Conservation (phyloP, 2,329 filamentous ascomycete genomes). For the Rhynchosporium secalis region DNA sequence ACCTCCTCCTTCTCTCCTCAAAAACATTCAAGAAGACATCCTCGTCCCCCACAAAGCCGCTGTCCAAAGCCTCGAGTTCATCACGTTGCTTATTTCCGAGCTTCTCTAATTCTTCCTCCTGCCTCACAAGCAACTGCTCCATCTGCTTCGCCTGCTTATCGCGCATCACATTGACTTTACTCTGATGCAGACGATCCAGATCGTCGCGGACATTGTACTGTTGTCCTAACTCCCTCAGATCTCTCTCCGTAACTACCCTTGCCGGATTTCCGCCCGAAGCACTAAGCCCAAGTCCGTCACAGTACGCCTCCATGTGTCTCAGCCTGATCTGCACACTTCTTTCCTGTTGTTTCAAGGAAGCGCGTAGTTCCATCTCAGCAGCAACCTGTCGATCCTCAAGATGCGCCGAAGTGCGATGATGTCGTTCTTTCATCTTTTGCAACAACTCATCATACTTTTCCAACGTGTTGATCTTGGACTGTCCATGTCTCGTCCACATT, state of each 20-base stretch:
- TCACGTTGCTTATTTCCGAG: slow-evolving; percentile 48
- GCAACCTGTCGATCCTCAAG: slow-evolving; percentile 63
- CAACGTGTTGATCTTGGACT: slow-evolving; percentile 48
- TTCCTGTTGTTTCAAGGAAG: slow-evolving; percentile 56
- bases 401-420: slow-evolving; percentile 53
- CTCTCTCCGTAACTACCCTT: slow-evolving; percentile 58
- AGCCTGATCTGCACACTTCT: slow-evolving; percentile 57
- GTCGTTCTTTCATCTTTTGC: slow-evolving; percentile 56
- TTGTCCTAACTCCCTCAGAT: slow-evolving; percentile 58
- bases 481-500: slow-evolving; percentile 53
- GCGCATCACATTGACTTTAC: slow-evolving; percentile 65
- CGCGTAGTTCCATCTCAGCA: slow-evolving; percentile 60
- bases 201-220: slow-evolving; percentile 62
- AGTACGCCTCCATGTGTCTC: slow-evolving; percentile 68
- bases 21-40: slow-evolving; percentile 50
- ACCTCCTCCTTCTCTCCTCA: slow-evolving; percentile 45
- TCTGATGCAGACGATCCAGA: slow-evolving; percentile 58
- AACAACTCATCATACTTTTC: slow-evolving; percentile 51
- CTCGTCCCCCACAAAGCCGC: slow-evolving; percentile 51
- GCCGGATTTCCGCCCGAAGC: slow-evolving; percentile 45
- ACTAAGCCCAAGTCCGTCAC: slow-evolving; percentile 52
- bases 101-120: slow-evolving; percentile 52
- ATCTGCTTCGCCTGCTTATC: slow-evolving; percentile 62
- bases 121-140: slow-evolving; percentile 57
- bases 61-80: slow-evolving; percentile 51